Conservation (phyloP, 768 basidiomycete genomes). For the Mycena olivaceomarginata region DNA sequence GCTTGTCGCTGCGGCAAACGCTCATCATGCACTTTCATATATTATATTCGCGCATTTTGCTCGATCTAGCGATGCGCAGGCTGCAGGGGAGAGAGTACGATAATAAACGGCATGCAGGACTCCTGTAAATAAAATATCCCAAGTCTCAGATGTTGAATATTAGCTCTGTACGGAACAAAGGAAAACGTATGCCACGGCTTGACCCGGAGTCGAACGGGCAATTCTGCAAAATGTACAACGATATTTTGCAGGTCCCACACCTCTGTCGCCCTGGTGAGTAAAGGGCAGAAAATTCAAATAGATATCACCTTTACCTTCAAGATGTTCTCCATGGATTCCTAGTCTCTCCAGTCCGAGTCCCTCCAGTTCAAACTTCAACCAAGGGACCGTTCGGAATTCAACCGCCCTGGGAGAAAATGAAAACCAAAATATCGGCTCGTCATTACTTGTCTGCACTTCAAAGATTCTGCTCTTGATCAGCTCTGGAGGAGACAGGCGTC, state of each 20-base stretch:
- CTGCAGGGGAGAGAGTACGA: constrained; percentile 8
- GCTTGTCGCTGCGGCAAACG: constrained; percentile 8
- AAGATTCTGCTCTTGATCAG: neutral
- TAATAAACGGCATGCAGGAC: constrained; percentile 2
- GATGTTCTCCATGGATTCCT: neutral
- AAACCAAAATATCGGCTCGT: neutral
- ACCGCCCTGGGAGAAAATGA: neutral
- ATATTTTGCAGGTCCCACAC: constrained; percentile 7
- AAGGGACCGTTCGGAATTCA: neutral
- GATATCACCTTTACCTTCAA: neutral
- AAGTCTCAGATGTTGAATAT: neutral
- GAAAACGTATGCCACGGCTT: neutral
- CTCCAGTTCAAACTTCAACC: no score
- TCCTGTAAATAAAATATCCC: constrained; percentile 1
- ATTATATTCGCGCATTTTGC: constrained; percentile 21
- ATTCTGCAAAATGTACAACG: neutral
- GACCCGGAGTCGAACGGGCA: neutral
- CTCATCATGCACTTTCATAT: constrained; percentile 25
- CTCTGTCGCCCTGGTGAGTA: neutral
- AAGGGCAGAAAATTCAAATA: neutral
- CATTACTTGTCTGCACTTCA: no score
- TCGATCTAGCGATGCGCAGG: constrained; percentile 20
- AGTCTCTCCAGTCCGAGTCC: neutral
- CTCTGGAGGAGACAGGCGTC: neutral
- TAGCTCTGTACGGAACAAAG: neutral